These are phyloP conservation scores for Malassezia restricta DNA, from an alignment of 1,284 basidiomycete species.

Conservation along the genomic window DNA sequence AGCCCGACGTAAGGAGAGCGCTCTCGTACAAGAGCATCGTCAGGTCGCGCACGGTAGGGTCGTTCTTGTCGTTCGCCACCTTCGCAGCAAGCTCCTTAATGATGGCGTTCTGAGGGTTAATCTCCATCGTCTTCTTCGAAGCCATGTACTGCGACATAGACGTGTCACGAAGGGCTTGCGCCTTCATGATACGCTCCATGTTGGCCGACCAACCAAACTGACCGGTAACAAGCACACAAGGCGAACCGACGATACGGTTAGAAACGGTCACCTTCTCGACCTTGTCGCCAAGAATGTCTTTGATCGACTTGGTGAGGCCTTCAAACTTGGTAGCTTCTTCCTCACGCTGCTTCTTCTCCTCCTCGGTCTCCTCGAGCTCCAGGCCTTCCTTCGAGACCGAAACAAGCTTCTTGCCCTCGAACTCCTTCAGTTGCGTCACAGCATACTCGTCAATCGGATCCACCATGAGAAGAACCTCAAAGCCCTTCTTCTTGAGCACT, in stretches of 20 bases:
- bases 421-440: conserved; percentile 95
- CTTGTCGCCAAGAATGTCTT: conserved; percentile 97
- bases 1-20: conserved; percentile 60
- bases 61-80: conserved; percentile 89
- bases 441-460: conserved; percentile 58
- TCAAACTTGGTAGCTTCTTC: conserved; percentile 71
- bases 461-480: conserved; percentile 86
- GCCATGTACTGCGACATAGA: conserved; percentile 98
- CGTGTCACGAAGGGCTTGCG: conserved; percentile 93
- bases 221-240: conserved; percentile 62
- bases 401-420: conserved; percentile 93
- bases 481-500: conserved; percentile 98
- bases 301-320: conserved; percentile 85
- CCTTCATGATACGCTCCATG: conserved; percentile 99
- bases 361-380: conserved; percentile 96
- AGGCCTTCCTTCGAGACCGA: conserved; percentile 99
- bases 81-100: conserved; percentile 91
- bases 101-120: conserved; percentile 88
- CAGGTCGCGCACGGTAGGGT: conserved; percentile 85
- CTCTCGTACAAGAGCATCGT: conserved; percentile 95
- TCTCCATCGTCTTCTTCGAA: conserved; percentile 90
- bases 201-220: conserved; percentile 99
- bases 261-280: conserved; percentile 99
- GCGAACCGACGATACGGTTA: conserved; percentile 57
- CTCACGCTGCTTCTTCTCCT: conserved; percentile 87